Evolutionary conservation across 768 basidiomycete genomes (phyloP).

Genomic region (Lactarius psammicola): DNA sequence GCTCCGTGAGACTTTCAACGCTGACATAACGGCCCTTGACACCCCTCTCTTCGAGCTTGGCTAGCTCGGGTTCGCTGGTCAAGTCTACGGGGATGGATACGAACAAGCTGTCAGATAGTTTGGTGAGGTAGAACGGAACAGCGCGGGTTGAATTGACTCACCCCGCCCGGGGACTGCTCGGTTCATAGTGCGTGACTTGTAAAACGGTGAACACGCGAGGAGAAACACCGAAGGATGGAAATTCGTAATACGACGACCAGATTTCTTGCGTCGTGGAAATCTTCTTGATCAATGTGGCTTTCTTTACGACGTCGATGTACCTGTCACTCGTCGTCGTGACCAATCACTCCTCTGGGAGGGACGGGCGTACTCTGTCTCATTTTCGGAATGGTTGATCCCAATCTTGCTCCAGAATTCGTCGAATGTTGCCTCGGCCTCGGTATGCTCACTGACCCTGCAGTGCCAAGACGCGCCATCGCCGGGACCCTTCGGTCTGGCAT

Average conservation of each 20-base stretch:
- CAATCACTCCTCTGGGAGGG: background rate
- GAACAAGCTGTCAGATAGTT: conserved; percentile 32
- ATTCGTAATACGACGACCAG: conserved; percentile 73
- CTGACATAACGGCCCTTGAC: conserved; percentile 67
- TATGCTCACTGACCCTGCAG: conserved; percentile 64
- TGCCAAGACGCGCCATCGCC: conserved; percentile 65
- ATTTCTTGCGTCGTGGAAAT: conserved; percentile 63
- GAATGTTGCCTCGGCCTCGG: conserved; percentile 64
- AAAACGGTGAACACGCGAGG: conserved; percentile 75
- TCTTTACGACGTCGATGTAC: conserved; percentile 63
- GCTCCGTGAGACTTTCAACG: conserved; percentile 63
- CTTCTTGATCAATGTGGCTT: conserved; percentile 59
- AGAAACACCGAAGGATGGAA: conserved; percentile 60
- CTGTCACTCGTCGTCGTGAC: conserved; percentile 37
- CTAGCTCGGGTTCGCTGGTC: conserved; percentile 53
- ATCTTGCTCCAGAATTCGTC: conserved; percentile 71
- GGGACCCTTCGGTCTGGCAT: conserved; percentile 48
- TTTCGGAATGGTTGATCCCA: conserved; percentile 60
- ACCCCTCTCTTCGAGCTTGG: conserved; percentile 60
- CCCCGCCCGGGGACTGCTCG: conserved; percentile 56
- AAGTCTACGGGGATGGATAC: conserved; percentile 72
- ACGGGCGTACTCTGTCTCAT: conserved; percentile 61
- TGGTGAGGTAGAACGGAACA: background rate
- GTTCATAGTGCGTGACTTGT: conserved; percentile 56
- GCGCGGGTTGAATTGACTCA: conserved; percentile 37